Evolutionary conservation across 192 early-diverging fungal species (phyloP).

Genomic region (Entrophospora sp.): DNA sequence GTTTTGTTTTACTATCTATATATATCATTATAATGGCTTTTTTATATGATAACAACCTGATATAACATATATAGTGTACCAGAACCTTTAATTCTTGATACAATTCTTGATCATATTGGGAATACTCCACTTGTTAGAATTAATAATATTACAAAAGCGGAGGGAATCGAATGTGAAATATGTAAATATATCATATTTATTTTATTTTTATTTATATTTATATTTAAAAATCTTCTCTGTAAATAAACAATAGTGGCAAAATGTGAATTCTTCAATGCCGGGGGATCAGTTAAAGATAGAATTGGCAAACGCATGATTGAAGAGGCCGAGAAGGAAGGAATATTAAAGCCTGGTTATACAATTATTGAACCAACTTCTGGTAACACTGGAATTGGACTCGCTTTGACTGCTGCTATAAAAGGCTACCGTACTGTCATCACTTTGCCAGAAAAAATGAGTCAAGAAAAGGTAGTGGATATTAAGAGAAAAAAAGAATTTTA

Average conservation of each 20-base stretch:
- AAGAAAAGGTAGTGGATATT: slow-evolving; percentile 94
- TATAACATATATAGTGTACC: slow-evolving; percentile 29
- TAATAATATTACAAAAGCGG: slow-evolving; percentile 75
- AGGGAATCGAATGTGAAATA: slow-evolving; percentile 92
- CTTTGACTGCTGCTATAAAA: slow-evolving; percentile 95
- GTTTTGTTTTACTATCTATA: background rate
- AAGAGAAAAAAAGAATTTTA: background rate
- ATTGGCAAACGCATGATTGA: slow-evolving; percentile 97
- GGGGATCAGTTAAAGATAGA: slow-evolving; percentile 98
- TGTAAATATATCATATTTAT: slow-evolving; percentile 37
- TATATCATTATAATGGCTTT: background rate
- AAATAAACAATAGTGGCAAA: slow-evolving; percentile 59
- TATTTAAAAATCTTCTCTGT: too few species aligned
- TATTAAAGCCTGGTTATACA: slow-evolving; percentile 83
- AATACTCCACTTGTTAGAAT: slow-evolving; percentile 93
- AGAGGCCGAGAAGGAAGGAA: slow-evolving; percentile 86
- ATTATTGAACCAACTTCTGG: slow-evolving; percentile 99
- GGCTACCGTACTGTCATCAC: slow-evolving; percentile 98
- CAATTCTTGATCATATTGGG: slow-evolving; percentile 91
- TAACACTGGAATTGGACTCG: slow-evolving; percentile 99
- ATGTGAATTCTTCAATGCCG: slow-evolving; percentile 98
- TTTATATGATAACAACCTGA: background rate
- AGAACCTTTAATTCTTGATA: slow-evolving; percentile 75
- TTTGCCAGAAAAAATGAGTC: slow-evolving; percentile 98
- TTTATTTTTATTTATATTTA: too few species aligned